A percentile compares a stretch with the other conserved stretches of the same genome.
These are phyloP conservation scores for Hansenula lynferdii DNA, from an alignment of 1,139 yeast genomes.

Conservation along the genomic window DNA sequence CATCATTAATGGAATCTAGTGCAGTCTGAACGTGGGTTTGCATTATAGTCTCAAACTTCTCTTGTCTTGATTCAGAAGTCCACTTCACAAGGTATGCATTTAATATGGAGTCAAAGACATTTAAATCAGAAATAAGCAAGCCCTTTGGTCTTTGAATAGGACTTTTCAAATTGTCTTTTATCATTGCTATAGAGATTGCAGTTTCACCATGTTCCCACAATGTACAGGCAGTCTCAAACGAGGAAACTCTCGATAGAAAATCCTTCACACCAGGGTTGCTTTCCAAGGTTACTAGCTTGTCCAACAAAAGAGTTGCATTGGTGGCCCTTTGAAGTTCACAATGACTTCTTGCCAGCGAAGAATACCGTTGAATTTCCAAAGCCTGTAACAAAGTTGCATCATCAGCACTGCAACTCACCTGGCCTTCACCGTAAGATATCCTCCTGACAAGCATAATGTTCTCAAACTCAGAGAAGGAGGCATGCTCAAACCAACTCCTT, in stretches of 20 bases:
- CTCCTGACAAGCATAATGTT: conserved; percentile 33
- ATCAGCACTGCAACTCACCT: conserved; percentile 3
- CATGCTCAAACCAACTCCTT: not conserved
- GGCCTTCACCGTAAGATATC: conserved; percentile 10
- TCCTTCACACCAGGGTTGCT: not conserved
- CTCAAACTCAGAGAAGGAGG: conserved; percentile 1
- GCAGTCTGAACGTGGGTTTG: conserved; percentile 48
- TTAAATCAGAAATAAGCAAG: conserved; percentile 16
- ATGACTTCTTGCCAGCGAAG: conserved; percentile 32
- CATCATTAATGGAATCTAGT: conserved; percentile 20
- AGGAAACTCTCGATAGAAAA: conserved; percentile 28
- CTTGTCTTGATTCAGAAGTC: conserved; percentile 68
- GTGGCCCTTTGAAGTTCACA: conserved; percentile 43
- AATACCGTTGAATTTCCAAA: conserved; percentile 39
- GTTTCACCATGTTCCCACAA: conserved; percentile 58
- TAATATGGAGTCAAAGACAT: conserved; percentile 30
- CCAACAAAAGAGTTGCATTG: conserved; percentile 43
- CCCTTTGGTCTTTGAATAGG: not conserved
- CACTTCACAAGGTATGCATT: conserved; percentile 60
- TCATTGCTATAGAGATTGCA: conserved; percentile 46
- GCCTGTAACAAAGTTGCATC: conserved; percentile 28
- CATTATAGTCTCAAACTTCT: conserved; percentile 55
- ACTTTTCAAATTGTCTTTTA: conserved; percentile 26
- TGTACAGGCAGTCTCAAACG: conserved; percentile 47
- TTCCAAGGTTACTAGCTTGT: conserved; percentile 28